These are phyloP conservation scores for Colletotrichum melonis DNA, from an alignment of 2,329 filamentous ascomycete genomes.

Conservation along the genomic window DNA sequence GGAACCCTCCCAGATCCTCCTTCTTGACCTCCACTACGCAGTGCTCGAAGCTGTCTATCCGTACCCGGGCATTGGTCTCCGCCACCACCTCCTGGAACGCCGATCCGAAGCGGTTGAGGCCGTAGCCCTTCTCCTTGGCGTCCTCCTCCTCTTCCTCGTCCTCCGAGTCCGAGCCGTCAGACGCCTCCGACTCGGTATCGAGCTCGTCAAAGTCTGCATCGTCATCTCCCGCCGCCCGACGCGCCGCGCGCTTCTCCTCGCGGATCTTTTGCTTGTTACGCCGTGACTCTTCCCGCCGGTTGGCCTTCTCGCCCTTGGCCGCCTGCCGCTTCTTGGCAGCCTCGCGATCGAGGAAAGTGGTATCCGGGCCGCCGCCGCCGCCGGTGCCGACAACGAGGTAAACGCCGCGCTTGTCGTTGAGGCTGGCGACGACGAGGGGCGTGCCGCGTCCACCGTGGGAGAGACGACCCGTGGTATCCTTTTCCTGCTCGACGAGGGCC, in stretches of 20 bases:
- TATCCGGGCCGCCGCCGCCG: conserved; percentile 82
- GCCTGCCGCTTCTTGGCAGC: conserved; percentile 71
- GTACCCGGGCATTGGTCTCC: conserved; percentile 88
- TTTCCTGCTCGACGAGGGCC: conserved; percentile 89
- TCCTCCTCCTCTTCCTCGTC: conserved; percentile 67
- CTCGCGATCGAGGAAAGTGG: conserved; percentile 75
- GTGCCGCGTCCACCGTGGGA: conserved; percentile 78
- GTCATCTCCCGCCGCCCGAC: conserved; percentile 57
- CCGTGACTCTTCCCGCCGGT: conserved; percentile 69
- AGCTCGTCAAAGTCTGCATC: conserved; percentile 62
- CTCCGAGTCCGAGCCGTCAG: conserved; percentile 54
- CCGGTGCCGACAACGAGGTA: conserved; percentile 96
- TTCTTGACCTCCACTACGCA: conserved; percentile 98
- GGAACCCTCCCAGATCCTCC: conserved; percentile 89
- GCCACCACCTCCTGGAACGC: conserved; percentile 96
- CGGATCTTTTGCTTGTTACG: conserved; percentile 67
- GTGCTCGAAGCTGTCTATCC: conserved; percentile 97
- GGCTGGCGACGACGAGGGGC: conserved; percentile 88
- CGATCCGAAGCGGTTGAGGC: conserved; percentile 90
- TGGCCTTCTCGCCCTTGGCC: conserved; percentile 72
- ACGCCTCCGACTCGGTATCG: conserved; percentile 54
- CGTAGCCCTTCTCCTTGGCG: conserved; percentile 71
- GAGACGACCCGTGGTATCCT: conserved; percentile 76
- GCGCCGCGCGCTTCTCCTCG: conserved; percentile 71
- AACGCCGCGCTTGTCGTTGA: conserved; percentile 87